These are phyloP conservation scores for Aegilops longissima DNA, from an alignment of 176 grass and related monocot genomes.

Conservation along the genomic window DNA sequence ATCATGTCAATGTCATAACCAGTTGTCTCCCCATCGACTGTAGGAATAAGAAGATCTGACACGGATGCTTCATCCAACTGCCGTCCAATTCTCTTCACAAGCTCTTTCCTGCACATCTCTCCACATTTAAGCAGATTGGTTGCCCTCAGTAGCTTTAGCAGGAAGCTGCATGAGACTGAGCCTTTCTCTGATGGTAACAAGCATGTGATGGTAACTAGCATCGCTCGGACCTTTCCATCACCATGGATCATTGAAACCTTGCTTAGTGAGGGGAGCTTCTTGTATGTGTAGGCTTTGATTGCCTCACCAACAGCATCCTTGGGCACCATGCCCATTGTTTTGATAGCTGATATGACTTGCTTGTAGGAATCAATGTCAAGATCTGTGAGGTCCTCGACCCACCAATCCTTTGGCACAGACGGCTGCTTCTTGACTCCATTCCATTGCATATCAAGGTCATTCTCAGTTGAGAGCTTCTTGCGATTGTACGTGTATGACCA, in stretches of 20 bases:
- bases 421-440: conserved; percentile 70
- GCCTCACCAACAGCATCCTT: conserved; percentile 78
- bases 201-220: conserved; percentile 83
- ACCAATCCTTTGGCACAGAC: conserved; percentile 92
- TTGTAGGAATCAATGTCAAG: conserved; percentile 80
- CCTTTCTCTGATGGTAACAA: conserved; percentile 82
- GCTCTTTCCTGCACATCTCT: conserved; percentile 76
- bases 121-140: conserved; percentile 62
- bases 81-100: conserved; percentile 79
- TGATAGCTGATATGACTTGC: conserved; percentile 73
- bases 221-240: conserved; percentile 64
- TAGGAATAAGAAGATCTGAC: conserved; percentile 86
- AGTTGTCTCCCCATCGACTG: conserved; percentile 55
- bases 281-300: conserved; percentile 91
- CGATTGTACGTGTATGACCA: conserved; percentile 93
- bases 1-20: conserved; percentile 89
- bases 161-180: conserved; percentile 92
- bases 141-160: conserved; percentile 85
- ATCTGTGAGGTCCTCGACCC: conserved; percentile 85
- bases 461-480: conserved; percentile 77
- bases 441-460: conserved; percentile 58
- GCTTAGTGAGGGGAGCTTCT: conserved; percentile 62
- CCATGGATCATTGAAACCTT: conserved; percentile 78
- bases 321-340: conserved; percentile 58
- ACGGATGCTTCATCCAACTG: conserved; percentile 85